Percentiles rank a stretch among this genome's conserved stretches.
Conservation (phyloP, 257 asterid genomes). For the Ophiorrhiza pumila region DNA sequence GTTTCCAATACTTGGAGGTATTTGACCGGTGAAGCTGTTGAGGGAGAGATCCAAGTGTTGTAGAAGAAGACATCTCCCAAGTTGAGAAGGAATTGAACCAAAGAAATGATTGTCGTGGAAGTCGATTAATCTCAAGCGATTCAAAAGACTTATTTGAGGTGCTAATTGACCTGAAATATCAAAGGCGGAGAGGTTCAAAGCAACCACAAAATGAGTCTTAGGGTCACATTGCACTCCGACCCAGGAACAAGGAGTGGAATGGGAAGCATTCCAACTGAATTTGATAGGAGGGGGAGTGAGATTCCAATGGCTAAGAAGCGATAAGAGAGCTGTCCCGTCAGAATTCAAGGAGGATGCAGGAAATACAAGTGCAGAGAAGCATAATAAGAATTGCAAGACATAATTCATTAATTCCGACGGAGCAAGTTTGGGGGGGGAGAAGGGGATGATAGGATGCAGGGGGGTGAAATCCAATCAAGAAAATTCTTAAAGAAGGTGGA, state of each 20-base stretch:
- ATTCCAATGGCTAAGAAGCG: conserved; percentile 57
- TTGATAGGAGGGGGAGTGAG: conserved; percentile 46
- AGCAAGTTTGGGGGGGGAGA: no score
- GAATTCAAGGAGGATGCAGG: conserved; percentile 38
- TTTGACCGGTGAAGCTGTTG: conserved; percentile 51
- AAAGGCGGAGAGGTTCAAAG: conserved; percentile 41
- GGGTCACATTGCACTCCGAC: conserved; percentile 57
- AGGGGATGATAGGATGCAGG: not conserved
- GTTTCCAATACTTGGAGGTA: conserved; percentile 55
- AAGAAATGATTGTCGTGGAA: conserved; percentile 42
- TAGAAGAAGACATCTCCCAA: conserved; percentile 49
- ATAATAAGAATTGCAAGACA: conserved; percentile 35
- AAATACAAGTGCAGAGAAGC: conserved; percentile 24
- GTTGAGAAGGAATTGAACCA: conserved; percentile 51
- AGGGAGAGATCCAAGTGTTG: conserved; percentile 43
- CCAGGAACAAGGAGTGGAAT: conserved; percentile 83
- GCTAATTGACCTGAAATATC: conserved; percentile 72
- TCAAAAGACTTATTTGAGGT: conserved; percentile 51
- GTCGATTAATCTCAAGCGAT: conserved; percentile 42
- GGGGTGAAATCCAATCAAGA: no score
- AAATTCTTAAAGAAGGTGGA: not conserved
- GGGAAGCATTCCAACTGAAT: conserved; percentile 73
- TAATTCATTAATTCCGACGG: no score
- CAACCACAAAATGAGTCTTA: conserved; percentile 26
- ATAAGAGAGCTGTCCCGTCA: conserved; percentile 61